Evolutionary conservation across 331 rosid genomes (phyloP), one percentile per base, ranked within the genome.

Genomic region (Cydonia oblonga): DNA sequence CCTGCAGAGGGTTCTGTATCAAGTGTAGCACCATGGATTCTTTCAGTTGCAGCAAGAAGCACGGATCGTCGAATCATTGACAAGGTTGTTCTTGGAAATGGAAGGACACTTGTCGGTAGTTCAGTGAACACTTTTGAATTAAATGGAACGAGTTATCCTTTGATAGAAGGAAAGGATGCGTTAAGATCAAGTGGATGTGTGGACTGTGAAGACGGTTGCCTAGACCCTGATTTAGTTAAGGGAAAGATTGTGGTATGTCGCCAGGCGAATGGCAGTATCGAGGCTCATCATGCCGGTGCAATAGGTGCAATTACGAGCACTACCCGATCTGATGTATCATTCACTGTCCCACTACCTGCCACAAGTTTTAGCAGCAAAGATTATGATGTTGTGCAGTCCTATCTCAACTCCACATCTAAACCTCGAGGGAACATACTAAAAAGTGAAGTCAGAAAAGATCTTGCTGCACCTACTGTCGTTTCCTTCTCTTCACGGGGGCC

Each of bases 21-120:
- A 20, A 79, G 86, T 32, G 40, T 53, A 18, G 73, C 84, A 5
- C 84, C 86, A 1, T 81, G 88, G 86, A 6, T 76, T 6, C 32
- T 82, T 1, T 14, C 58, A 10, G 77, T 71, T 19, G 86, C 81
- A n/a, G 78, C 86, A 0, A 76, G 75, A 26, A 82, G 26, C 76
- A 79, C 44, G 0, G 86, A 74, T 66, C 66, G 64, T 3, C 1
- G 28, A 19, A 32, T 81, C 68, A 75, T 81, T 19, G 84, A 74
- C 61, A 79, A 76, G 68, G 52, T 85, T 3, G 61, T 69, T 66
- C 86, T 85, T 32, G 85, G 75, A n/a, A 64, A 85, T 65, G 78
- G 76, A 4, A 52, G 4, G 24, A 68, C 60, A 10, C 3, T 77
- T 3, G 4, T 18, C 4, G 84, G 86, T 2, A 49, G 25, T 0